Conservation (phyloP, 1,139 yeast species). For the Geotrichum citri-aurantii region DNA sequence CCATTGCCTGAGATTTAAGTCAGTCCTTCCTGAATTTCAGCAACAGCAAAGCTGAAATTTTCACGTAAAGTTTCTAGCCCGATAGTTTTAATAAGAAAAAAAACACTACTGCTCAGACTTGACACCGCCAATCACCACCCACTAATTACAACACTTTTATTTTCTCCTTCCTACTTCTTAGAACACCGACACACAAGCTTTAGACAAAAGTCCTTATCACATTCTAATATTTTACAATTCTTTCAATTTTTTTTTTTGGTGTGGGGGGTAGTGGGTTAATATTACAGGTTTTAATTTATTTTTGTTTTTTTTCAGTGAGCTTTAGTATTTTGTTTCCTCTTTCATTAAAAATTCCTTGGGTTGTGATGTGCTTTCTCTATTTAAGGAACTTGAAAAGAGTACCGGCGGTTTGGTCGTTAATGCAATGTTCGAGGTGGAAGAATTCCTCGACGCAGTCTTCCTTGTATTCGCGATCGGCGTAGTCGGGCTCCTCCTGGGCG, state of each 20-base stretch:
- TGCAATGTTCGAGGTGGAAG: slow-evolving; percentile 93
- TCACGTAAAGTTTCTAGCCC: no score
- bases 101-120: no score
- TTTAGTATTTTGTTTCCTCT: not conserved
- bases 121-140: not conserved
- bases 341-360: not conserved
- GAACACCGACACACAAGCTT: not conserved
- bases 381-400: slow-evolving; percentile 50
- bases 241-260: not conserved
- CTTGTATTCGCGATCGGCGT: slow-evolving; percentile 73
- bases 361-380: slow-evolving; percentile 7
- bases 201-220: not conserved
- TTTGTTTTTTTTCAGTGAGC: not conserved
- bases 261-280: not conserved
- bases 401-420: slow-evolving; percentile 91
- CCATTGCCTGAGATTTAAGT: not conserved
- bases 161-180: no score
- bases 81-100: no score
- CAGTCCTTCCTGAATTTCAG: no score
- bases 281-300: not conserved
- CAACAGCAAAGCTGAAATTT: no score
- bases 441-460: slow-evolving; percentile 97
- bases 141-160: not conserved
- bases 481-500: slow-evolving; percentile 76
- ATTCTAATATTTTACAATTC: not conserved